Conservation (phyloP, 2,329 filamentous ascomycete genomes). For the Cytospora schulzeri region DNA sequence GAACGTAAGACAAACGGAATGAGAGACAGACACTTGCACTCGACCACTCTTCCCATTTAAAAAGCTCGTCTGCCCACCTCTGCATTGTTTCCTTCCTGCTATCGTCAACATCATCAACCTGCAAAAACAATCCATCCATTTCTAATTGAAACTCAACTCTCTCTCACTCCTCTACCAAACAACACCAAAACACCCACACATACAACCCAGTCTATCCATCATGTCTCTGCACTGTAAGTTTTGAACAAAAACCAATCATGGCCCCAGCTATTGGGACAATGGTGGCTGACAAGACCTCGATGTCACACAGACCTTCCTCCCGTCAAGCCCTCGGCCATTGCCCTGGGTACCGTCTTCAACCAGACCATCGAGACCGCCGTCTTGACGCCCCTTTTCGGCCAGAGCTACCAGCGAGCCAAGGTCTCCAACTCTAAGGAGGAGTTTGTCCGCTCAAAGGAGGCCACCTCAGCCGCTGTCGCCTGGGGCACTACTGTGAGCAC, state of each 20-base stretch:
- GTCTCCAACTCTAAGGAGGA: conserved; percentile 92
- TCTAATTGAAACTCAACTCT: background rate
- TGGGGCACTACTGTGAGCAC: conserved; percentile 59
- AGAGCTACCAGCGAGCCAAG: conserved; percentile 92
- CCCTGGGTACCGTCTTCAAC: conserved; percentile 93
- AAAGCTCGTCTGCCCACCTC: conserved; percentile 12
- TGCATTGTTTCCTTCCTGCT: background rate
- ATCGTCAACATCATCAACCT: conserved; percentile 10
- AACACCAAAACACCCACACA: background rate
- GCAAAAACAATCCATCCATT: background rate
- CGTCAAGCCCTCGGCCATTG: conserved; percentile 97
- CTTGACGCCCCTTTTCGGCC: conserved; percentile 86
- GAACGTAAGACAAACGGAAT: conserved; percentile 27
- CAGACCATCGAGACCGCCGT: conserved; percentile 58
- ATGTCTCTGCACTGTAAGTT: conserved; percentile 65
- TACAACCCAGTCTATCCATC: conserved; percentile 25
- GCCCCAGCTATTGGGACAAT: background rate
- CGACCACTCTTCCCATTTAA: conserved; percentile 16
- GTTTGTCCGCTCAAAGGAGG: conserved; percentile 92
- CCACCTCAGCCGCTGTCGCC: conserved; percentile 80
- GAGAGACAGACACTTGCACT: conserved; percentile 1
- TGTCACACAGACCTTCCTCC: conserved; percentile 57
- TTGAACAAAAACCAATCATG: background rate
- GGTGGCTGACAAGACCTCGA: conserved; percentile 11
- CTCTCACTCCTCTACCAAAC: background rate